Evolutionary conservation across 2,329 filamentous ascomycete genomes (phyloP), one percentile per base, ranked within the genome.

Genomic region (Cladosporium sphaerospermum): DNA sequence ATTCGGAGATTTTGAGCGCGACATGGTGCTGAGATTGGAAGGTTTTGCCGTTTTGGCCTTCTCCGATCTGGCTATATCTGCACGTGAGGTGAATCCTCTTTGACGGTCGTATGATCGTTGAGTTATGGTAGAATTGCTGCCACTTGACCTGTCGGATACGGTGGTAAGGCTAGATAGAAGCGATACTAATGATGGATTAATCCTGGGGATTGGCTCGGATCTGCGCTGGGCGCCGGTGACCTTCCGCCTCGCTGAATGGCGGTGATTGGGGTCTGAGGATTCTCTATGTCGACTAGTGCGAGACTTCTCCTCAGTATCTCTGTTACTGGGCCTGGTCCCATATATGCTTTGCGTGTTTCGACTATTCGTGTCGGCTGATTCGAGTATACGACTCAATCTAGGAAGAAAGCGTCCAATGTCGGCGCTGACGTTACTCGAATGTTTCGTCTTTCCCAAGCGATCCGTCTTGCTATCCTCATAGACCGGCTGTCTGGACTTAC

Each of bases 91-190:
- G 16, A 60, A 47, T 37, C 54, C 55, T 33, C 54, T 49, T 33
- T 58, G 57, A 40, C 64, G 64, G 52, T 73, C 64, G 56, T 73
- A 73, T 4, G 71, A 72, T 40, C 64, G 64, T 56, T 74, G 72
- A 9, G 72, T 76, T 10, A 75, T 67, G 3, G 74, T 76, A 1
- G 72, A 73, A 52, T 68, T 72, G 60, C 73, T 76, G n/a, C 67
- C 72, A 57, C 69, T 73, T 1, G 73, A 74, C 13, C 62, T 62
- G 47, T 63, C 67, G 11, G 73, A 74, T 9, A 64, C 63, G 47
- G 69, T 67, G 3, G 73, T 75, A 42, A 72, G 57, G 47, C 64
- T 67, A 19, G 74, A 73, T 9, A 71, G 56, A 3, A 74, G 65
- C 1, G 73, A 76, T 40, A 70, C 58, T 32, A 74, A 57, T 4